A percentile compares a stretch with the other conserved stretches of the same genome.
Evolutionary conservation across 192 early-diverging fungal species (phyloP).

Genomic region (Backusella australiensis): DNA sequence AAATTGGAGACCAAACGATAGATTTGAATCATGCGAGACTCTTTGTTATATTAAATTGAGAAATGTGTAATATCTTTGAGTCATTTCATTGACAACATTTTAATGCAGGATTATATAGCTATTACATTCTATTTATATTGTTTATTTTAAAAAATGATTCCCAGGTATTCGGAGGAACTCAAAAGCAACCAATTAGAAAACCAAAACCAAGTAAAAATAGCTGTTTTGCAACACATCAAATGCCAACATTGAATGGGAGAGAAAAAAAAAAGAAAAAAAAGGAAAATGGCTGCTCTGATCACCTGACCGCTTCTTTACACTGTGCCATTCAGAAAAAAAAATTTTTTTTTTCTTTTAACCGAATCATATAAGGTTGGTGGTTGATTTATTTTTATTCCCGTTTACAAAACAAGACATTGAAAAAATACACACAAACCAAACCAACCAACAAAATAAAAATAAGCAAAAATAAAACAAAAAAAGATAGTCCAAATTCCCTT

Average conservation of each 20-base stretch:
- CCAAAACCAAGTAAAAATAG: no score
- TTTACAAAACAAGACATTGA: background rate
- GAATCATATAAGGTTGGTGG: background rate
- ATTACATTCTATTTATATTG: no score
- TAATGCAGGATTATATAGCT: no score
- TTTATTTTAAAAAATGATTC: no score
- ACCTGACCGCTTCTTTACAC: background rate
- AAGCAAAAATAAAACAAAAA: background rate
- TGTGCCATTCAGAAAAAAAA: background rate
- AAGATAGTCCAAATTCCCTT: constrained; percentile 4
- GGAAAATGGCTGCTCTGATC: background rate
- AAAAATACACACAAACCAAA: background rate
- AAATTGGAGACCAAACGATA: no score
- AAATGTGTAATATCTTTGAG: no score
- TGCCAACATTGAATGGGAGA: background rate
- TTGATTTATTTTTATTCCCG: background rate
- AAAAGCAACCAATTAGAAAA: background rate
- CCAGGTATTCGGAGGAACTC: background rate
- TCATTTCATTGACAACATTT: background rate
- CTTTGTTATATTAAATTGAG: no score
- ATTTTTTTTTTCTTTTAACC: background rate
- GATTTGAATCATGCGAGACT: no score
- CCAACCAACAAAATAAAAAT: background rate
- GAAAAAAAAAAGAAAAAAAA: background rate
- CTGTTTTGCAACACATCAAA: no score